Conservation (phyloP, 306 rosid species). For the Fragaria vesca region DNA sequence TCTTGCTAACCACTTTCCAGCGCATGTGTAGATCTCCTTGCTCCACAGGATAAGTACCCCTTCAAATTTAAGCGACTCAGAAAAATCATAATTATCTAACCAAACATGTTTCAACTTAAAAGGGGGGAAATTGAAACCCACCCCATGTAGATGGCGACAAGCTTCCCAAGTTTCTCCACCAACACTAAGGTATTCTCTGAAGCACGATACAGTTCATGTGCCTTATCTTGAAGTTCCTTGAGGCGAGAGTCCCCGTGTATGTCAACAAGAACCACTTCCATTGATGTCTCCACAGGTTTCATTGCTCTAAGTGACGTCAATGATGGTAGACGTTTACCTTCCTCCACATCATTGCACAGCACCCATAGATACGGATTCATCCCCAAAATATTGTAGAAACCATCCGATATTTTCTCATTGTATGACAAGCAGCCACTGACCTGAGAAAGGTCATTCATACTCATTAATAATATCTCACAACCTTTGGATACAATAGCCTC, state of each 20-base stretch:
- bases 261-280: conserved; percentile 92
- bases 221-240: conserved; percentile 85
- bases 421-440: conserved; percentile 92
- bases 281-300: conserved; percentile 59
- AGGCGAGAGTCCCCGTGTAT: conserved; percentile 65
- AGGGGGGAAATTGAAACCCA: conserved; percentile 27
- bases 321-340: conserved; percentile 59
- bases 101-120: neutral
- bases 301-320: conserved; percentile 67
- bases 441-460: conserved; percentile 37
- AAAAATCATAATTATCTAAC: conserved; percentile 5
- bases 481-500: neutral
- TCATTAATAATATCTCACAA: conserved; percentile 5
- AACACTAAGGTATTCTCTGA: conserved; percentile 62
- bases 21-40: conserved; percentile 77
- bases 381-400: conserved; percentile 90
- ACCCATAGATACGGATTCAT: conserved; percentile 97
- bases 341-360: conserved; percentile 80
- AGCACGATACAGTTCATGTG: conserved; percentile 69
- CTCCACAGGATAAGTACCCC: conserved; percentile 83
- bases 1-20: conserved; percentile 83
- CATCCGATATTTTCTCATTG: conserved; percentile 86
- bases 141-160: conserved; percentile 95
- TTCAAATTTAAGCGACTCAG: conserved; percentile 36
- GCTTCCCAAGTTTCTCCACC: conserved; percentile 90